Evolutionary conservation across 805 yeast genomes (phyloP).

Genomic region (Candida multigemmis): DNA sequence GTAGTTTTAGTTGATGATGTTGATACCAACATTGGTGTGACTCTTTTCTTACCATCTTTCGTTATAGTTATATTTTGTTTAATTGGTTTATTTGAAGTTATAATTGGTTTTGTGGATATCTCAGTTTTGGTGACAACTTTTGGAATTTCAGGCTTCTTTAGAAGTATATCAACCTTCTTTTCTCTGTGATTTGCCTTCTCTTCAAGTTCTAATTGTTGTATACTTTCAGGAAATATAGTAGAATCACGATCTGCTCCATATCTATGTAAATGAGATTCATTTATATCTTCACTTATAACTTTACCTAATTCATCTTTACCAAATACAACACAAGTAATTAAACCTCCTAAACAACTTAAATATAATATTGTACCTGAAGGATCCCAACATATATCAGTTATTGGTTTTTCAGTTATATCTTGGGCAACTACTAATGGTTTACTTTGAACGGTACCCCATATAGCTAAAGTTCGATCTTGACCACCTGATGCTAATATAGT

Average conservation of each 20-base stretch:
- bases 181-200: slow-evolving; percentile 35
- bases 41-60: slow-evolving; percentile 70
- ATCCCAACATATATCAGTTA: slow-evolving; percentile 87
- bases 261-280: slow-evolving; percentile 61
- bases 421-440: slow-evolving; percentile 75
- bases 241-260: slow-evolving; percentile 87
- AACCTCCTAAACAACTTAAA: slow-evolving; percentile 77
- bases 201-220: slow-evolving; percentile 68
- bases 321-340: slow-evolving; percentile 60
- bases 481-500: slow-evolving; percentile 94
- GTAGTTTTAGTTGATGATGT: slow-evolving; percentile 2
- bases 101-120: background rate
- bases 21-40: slow-evolving; percentile 61
- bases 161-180: background rate
- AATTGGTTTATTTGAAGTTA: slow-evolving; percentile 7
- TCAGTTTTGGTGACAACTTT: background rate
- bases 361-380: slow-evolving; percentile 71
- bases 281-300: slow-evolving; percentile 53
- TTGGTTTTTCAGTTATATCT: slow-evolving; percentile 66
- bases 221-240: slow-evolving; percentile 78
- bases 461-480: slow-evolving; percentile 79
- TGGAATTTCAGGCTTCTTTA: background rate
- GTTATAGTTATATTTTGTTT: slow-evolving; percentile 50
- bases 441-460: slow-evolving; percentile 76
- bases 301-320: slow-evolving; percentile 56